Conservation (phyloP, 495 filamentous ascomycete genomes). For the Halenospora varia region DNA sequence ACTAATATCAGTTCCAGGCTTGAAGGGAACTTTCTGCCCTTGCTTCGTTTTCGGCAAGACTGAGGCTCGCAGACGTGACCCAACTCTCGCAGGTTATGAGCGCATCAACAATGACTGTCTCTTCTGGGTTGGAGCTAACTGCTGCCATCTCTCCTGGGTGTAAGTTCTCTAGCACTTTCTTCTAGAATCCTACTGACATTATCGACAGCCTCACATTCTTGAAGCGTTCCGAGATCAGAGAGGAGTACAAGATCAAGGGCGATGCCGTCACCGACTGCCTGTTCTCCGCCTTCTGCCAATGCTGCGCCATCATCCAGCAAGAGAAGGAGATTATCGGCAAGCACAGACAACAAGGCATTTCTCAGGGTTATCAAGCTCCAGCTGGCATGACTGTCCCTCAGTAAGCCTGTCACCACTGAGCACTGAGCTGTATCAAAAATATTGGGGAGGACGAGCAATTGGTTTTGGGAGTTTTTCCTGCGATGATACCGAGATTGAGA, state of each 20-base stretch:
- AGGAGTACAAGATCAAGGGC: constrained; percentile 50
- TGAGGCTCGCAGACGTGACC: constrained; percentile 41
- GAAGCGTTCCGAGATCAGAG: constrained; percentile 50
- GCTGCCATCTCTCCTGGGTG: constrained; percentile 33
- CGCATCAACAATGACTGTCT: constrained; percentile 39
- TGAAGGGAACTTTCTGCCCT: constrained; percentile 43
- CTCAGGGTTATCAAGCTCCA: constrained; percentile 1
- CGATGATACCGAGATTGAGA: background rate
- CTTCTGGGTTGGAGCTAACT: constrained; percentile 12
- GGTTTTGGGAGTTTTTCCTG: background rate
- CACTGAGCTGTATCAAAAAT: background rate
- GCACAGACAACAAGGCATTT: background rate
- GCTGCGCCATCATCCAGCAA: constrained; percentile 51
- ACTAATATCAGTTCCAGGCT: constrained; percentile 26
- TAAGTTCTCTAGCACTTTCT: constrained; percentile 26
- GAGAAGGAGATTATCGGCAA: constrained; percentile 45
- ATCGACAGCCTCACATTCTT: constrained; percentile 35
- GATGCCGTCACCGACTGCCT: constrained; percentile 44
- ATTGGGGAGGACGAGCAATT: background rate
- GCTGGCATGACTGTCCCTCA: background rate
- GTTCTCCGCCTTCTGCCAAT: constrained; percentile 45
- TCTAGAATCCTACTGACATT: constrained; percentile 16
- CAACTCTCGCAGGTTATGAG: constrained; percentile 37
- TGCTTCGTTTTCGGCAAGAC: constrained; percentile 52
- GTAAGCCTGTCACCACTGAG: too few relatives aligned